Percentiles rank a stretch among this genome's conserved stretches.
These are phyloP conservation scores for Sphenostylis stenocarpa DNA, from an alignment of 306 rosid genomes.

Conservation along the genomic window DNA sequence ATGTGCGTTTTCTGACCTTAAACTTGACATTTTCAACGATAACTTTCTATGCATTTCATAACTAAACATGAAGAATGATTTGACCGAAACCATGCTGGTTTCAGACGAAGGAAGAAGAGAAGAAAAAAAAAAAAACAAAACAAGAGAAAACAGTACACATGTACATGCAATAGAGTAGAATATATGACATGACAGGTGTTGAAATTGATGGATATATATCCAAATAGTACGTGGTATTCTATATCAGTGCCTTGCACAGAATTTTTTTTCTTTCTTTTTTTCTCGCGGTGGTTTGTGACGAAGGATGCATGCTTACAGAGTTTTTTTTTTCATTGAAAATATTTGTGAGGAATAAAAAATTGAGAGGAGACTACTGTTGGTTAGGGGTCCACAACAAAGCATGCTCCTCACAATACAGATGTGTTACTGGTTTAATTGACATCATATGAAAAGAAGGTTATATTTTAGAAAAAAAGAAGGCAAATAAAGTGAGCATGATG, in stretches of 20 bases:
- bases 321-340: neutral
- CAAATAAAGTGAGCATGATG: conserved; percentile 49
- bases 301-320: neutral
- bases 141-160: too few relatives aligned
- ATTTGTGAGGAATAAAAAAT: too few relatives aligned
- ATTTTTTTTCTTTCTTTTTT: neutral
- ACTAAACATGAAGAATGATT: neutral
- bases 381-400: conserved; percentile 51
- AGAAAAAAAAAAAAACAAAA: too few relatives aligned
- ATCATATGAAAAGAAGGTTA: neutral
- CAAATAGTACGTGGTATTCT: neutral
- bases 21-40: neutral
- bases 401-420: conserved; percentile 26
- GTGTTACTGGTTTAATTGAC: conserved; percentile 13
- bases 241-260: neutral
- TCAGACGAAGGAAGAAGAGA: neutral
- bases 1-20: too few relatives aligned
- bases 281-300: neutral
- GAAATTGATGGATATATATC: neutral
- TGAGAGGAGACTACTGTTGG: neutral
- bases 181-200: neutral
- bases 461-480: neutral
- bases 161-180: neutral
- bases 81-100: neutral
- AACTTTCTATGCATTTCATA: neutral